Evolutionary conservation across 495 filamentous ascomycete species (phyloP).

Genomic region (Neurospora intermedia): DNA sequence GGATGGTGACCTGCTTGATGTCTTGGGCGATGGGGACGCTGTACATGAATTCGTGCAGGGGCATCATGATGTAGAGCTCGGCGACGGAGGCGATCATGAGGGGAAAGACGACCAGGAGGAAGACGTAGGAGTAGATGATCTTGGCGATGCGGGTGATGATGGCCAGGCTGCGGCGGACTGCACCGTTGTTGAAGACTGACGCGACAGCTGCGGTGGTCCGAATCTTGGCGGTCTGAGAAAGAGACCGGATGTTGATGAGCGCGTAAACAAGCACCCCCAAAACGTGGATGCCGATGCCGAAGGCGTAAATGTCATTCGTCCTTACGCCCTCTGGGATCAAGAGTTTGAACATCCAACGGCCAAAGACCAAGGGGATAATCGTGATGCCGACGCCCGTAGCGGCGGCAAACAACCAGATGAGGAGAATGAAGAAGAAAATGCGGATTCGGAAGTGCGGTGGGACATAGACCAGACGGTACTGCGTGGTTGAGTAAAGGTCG

Average conservation of each 20-base stretch:
- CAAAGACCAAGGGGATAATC: slow-evolving; percentile 73
- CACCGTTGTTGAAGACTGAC: slow-evolving; percentile 25
- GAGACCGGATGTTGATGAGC: slow-evolving; percentile 40
- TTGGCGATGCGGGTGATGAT: slow-evolving; percentile 21
- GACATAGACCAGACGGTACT: slow-evolving; percentile 78
- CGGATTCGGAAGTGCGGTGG: slow-evolving; percentile 75
- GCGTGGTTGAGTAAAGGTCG: slow-evolving; percentile 55
- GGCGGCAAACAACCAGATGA: slow-evolving; percentile 90
- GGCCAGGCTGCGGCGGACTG: slow-evolving; percentile 17
- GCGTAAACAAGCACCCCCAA: slow-evolving; percentile 55
- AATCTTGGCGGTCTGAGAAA: slow-evolving; percentile 26
- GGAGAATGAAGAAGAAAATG: slow-evolving; percentile 74
- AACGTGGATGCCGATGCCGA: slow-evolving; percentile 75
- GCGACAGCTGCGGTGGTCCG: slow-evolving; percentile 13
- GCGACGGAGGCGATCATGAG: slow-evolving; percentile 71
- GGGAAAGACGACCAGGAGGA: slow-evolving; percentile 67
- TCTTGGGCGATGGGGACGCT: slow-evolving; percentile 11
- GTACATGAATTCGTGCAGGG: slow-evolving; percentile 73
- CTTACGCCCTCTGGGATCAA: slow-evolving; percentile 55
- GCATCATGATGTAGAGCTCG: slow-evolving; percentile 83
- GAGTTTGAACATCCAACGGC: slow-evolving; percentile 59
- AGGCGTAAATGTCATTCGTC: slow-evolving; percentile 93
- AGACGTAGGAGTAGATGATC: slow-evolving; percentile 61
- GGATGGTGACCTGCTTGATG: not conserved
- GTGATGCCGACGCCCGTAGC: slow-evolving; percentile 83